A percentile compares a stretch with the other conserved stretches of the same genome.
These are phyloP conservation scores for Saccharomyces hybrid DNA, from an alignment of 1,139 yeast species.

Conservation along the genomic window DNA sequence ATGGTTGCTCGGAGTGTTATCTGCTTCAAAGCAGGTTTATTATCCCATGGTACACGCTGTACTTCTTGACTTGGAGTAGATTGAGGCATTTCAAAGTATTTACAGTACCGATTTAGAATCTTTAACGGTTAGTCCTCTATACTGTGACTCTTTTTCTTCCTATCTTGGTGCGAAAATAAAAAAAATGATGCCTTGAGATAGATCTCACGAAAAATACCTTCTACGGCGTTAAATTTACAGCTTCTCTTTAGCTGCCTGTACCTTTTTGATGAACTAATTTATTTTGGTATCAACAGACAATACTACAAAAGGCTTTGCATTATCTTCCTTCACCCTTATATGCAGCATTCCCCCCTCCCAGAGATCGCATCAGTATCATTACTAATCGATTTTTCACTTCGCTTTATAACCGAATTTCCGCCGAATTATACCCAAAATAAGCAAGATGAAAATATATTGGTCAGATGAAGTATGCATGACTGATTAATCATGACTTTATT, in stretches of 20 bases:
- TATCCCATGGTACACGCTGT: conserved; percentile 23
- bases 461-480: neutral
- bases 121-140: neutral
- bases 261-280: neutral
- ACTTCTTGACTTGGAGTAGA: neutral
- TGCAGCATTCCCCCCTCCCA: neutral
- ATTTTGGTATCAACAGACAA: neutral
- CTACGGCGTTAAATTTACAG: neutral
- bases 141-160: neutral
- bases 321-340: neutral
- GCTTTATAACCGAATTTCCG: neutral
- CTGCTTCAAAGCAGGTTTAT: conserved; percentile 39
- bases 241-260: neutral
- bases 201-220: neutral
- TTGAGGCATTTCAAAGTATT: neutral
- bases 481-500: neutral
- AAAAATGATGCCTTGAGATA: neutral
- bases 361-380: neutral
- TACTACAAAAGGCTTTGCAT: neutral
- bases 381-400: neutral
- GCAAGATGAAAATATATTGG: neutral
- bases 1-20: conserved; percentile 63
- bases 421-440: neutral
- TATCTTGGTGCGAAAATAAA: neutral
- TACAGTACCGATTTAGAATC: neutral